Evolutionary conservation across 2,329 filamentous ascomycete genomes (phyloP), one percentile per base, ranked within the genome.

Genomic region (Penicillium vulpinum): DNA sequence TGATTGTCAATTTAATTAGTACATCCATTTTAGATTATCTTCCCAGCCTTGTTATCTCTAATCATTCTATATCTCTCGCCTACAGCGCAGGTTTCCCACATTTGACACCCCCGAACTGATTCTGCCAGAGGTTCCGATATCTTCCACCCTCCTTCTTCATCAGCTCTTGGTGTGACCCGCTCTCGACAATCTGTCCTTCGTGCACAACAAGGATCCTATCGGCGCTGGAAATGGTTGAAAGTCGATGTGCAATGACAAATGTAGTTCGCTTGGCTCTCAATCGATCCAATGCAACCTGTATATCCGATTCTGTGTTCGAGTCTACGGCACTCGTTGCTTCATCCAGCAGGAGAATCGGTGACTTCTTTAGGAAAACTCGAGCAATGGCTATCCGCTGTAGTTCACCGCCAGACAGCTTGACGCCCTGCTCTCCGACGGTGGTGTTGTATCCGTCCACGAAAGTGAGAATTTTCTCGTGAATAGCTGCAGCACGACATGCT

Each of bases 371-470:
- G 21, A 80, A 62, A 4, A 75, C 76, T 13, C 77, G 61, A 7
- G 77, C 77, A 52, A 79, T 76, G 1, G 77, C 75, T 29, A 80
- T 68, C 9, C 77, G 72, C 57, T 79, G 77, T 48, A 71, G 63
- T 54, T 79, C 76, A 4, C 77, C 77, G 21, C 77, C 77, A 26
- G 72, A 75, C 47, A 77, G 59, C 35, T 69, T 66, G 33, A 70
- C 53, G 1, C 75, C 75, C 6, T 65, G 62, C 1, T 71, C 70
- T 5, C 75, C 75, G 28, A 70, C 69, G 9, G 62, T 54, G 2
- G 75, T 76, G 15, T 63, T 61, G 41, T 75, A 70, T 8, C 73
- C 73, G 21, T 78, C 69, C 2, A 73, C 71, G 5, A 78, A 67
- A 6, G 71, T 73, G 8, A 68, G 56, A 15, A 78, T 71, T 53